Percentiles rank a stretch among this genome's conserved stretches.
Conservation (phyloP, 2,329 filamentous ascomycete genomes). For the Plectosphaerella plurivora region DNA sequence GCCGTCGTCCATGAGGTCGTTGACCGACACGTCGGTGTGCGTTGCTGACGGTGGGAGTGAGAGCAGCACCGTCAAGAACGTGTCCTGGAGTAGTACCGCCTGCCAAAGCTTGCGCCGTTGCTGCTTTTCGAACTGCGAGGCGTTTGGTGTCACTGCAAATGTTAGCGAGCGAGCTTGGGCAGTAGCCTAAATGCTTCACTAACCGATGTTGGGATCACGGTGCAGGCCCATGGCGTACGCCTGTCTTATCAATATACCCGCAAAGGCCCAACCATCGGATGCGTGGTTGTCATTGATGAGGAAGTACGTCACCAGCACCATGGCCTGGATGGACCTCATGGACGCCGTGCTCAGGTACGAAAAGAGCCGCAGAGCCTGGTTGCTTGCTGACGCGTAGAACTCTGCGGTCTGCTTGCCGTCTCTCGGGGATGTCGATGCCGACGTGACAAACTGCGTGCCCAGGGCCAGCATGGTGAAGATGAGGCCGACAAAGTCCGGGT, state of each 20-base stretch:
- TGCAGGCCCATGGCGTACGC: conserved; percentile 79
- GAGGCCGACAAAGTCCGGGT: conserved; percentile 66
- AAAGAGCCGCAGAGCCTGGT: conserved; percentile 70
- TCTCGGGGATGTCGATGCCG: conserved; percentile 45
- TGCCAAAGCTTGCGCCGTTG: conserved; percentile 78
- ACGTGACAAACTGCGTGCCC: conserved; percentile 71
- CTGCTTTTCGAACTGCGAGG: conserved; percentile 69
- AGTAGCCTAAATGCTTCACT: conserved; percentile 5
- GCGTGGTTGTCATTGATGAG: conserved; percentile 84
- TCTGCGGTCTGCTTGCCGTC: conserved; percentile 73
- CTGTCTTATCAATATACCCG: conserved; percentile 71
- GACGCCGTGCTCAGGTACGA: conserved; percentile 74
- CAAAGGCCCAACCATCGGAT: conserved; percentile 78
- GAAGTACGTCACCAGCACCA: conserved; percentile 78
- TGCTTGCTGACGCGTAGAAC: conserved; percentile 75
- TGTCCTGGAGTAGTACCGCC: conserved; percentile 75
- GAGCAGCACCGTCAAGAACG: conserved; percentile 72
- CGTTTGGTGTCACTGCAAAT: conserved; percentile 53
- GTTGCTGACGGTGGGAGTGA: conserved; percentile 74
- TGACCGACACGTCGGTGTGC: conserved; percentile 74
- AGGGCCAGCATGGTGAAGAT: conserved; percentile 75
- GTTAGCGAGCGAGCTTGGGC: conserved; percentile 15
- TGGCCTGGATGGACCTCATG: conserved; percentile 69
- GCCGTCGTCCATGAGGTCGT: conserved; percentile 64
- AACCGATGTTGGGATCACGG: conserved; percentile 70